Percentiles rank a stretch among this genome's conserved stretches.
These are phyloP conservation scores for Chytriomyces sp. DNA, from an alignment of 192 early-diverging fungal species.

Conservation along the genomic window DNA sequence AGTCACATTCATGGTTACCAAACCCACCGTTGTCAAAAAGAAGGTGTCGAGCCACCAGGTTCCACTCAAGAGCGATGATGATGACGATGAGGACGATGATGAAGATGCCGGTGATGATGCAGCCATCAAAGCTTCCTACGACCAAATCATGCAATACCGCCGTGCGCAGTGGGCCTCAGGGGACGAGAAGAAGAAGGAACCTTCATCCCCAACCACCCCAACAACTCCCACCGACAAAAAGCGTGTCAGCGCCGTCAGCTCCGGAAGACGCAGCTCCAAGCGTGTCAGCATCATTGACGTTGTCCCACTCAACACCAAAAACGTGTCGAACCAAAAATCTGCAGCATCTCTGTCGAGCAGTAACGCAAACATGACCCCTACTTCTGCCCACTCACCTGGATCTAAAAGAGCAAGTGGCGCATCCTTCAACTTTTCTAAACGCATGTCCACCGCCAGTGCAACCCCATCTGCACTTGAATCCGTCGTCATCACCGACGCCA, in stretches of 20 bases:
- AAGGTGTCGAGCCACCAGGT: neutral
- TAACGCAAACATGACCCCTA: neutral
- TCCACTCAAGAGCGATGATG: neutral
- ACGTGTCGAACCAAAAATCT: neutral
- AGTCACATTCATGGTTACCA: neutral
- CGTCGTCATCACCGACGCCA: neutral
- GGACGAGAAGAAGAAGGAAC: neutral
- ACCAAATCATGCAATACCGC: conserved; percentile 11
- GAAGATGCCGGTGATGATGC: neutral
- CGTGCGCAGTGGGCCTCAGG: conserved; percentile 6
- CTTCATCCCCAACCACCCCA: neutral
- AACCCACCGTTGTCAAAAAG: neutral
- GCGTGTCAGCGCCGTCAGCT: neutral
- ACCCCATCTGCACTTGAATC: neutral
- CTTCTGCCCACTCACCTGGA: neutral
- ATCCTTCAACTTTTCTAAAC: neutral
- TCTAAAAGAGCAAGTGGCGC: neutral
- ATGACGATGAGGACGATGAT: conserved; percentile 17
- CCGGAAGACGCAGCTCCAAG: neutral
- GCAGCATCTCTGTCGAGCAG: neutral
- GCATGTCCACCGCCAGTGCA: conserved; percentile 10
- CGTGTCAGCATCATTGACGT: neutral
- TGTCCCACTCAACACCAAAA: neutral
- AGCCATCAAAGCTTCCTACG: neutral
- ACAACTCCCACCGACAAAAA: neutral